A percentile compares a stretch with the other conserved stretches of the same genome.
These are phyloP conservation scores for Cytospora schulzeri DNA, from an alignment of 2,329 filamentous ascomycete genomes.

Conservation along the genomic window DNA sequence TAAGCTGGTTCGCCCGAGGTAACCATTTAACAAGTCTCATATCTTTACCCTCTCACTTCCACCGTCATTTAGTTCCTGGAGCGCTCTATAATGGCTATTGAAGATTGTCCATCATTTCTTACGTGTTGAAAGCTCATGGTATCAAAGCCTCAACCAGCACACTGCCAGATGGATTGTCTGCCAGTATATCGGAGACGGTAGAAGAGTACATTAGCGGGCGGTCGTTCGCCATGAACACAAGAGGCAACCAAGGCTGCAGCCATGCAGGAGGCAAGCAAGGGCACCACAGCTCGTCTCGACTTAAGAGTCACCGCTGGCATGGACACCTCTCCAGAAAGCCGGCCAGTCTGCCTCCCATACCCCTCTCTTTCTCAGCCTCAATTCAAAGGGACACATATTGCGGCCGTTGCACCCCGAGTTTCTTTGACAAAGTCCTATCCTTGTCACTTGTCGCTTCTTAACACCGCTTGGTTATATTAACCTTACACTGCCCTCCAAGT, in stretches of 20 bases:
- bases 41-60: background rate
- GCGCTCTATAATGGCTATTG: background rate
- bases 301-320: background rate
- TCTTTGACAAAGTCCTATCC: too few species aligned
- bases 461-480: too few species aligned
- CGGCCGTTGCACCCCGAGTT: too few species aligned
- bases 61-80: background rate
- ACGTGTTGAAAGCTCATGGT: background rate
- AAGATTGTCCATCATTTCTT: background rate
- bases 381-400: background rate
- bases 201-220: background rate
- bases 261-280: background rate
- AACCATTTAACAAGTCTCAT: background rate
- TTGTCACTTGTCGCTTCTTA: too few species aligned
- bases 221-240: background rate
- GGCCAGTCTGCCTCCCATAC: background rate
- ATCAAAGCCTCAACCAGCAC: background rate
- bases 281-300: background rate
- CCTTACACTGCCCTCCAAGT: too few species aligned
- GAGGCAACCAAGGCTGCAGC: background rate
- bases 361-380: background rate
- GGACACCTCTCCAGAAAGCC: background rate
- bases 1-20: background rate
- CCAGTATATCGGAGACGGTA: background rate
- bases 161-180: background rate